A percentile compares a stretch with the other conserved stretches of the same genome.
Evolutionary conservation across 2,329 filamentous ascomycete genomes (phyloP).

Genomic region (Colletotrichum gloeosporioides): DNA sequence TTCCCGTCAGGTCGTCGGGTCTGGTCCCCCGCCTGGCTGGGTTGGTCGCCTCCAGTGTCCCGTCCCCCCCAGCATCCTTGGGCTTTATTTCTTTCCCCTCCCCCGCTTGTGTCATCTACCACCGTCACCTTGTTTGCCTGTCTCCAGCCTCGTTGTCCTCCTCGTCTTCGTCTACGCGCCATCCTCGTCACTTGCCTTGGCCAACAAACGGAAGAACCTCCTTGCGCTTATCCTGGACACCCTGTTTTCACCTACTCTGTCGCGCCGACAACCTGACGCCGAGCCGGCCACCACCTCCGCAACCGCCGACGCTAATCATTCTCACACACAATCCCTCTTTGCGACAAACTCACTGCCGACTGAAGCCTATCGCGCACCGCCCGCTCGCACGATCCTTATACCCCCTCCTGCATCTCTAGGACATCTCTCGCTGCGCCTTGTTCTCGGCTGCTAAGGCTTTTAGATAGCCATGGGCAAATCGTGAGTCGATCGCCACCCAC

Average conservation of each 20-base stretch:
- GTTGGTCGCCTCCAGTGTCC: background rate
- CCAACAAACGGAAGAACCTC: background rate
- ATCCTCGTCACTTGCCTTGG: background rate
- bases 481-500: conserved; percentile 33
- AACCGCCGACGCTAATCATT: background rate
- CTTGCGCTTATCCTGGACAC: background rate
- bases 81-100: conserved; percentile 16
- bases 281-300: background rate
- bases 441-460: background rate
- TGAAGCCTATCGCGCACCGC: background rate
- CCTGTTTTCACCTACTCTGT: background rate
- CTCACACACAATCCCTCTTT: background rate
- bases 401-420: background rate
- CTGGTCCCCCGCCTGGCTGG: background rate
- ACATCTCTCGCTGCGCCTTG: background rate
- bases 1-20: background rate
- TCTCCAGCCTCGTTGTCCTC: conserved; percentile 1
- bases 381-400: background rate
- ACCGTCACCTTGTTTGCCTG: background rate
- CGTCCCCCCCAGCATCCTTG: background rate
- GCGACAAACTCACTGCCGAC: background rate
- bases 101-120: background rate
- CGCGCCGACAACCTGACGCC: background rate
- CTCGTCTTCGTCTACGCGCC: background rate
- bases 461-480: conserved; percentile 50